Evolutionary conservation across 495 filamentous ascomycete species (phyloP).

Genomic region (Penicillium goetzii): DNA sequence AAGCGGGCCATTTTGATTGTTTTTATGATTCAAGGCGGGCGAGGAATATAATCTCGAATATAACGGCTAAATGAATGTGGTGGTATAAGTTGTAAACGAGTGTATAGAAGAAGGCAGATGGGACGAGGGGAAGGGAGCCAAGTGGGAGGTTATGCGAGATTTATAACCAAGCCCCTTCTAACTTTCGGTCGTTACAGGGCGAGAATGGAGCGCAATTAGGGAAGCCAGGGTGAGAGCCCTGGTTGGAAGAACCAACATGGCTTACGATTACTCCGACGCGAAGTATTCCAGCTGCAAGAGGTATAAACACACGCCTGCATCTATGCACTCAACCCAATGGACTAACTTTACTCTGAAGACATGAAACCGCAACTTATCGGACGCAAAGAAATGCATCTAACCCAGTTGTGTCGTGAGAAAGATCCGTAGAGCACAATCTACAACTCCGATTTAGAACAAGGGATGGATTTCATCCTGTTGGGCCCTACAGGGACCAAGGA

Average conservation of each 20-base stretch:
- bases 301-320: conserved; percentile 3
- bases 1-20: conserved; percentile 42
- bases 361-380: neutral
- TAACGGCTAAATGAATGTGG: conserved; percentile 19
- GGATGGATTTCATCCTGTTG: conserved; percentile 9
- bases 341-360: neutral
- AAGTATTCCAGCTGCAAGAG: conserved; percentile 6
- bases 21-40: conserved; percentile 10
- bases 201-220: conserved; percentile 12
- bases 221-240: neutral
- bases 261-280: conserved; percentile 5
- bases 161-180: conserved; percentile 26
- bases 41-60: conserved; percentile 19
- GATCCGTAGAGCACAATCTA: neutral
- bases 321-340: neutral
- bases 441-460: conserved; percentile 12
- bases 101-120: neutral
- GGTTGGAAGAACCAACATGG: neutral
- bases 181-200: conserved; percentile 8
- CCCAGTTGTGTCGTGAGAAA: neutral
- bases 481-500: neutral
- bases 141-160: conserved; percentile 13
- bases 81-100: conserved; percentile 15
- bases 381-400: conserved; percentile 5
- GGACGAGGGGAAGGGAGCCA: neutral